Evolutionary conservation across 495 filamentous ascomycete genomes (phyloP).

Genomic region (Tirmania nivea): DNA sequence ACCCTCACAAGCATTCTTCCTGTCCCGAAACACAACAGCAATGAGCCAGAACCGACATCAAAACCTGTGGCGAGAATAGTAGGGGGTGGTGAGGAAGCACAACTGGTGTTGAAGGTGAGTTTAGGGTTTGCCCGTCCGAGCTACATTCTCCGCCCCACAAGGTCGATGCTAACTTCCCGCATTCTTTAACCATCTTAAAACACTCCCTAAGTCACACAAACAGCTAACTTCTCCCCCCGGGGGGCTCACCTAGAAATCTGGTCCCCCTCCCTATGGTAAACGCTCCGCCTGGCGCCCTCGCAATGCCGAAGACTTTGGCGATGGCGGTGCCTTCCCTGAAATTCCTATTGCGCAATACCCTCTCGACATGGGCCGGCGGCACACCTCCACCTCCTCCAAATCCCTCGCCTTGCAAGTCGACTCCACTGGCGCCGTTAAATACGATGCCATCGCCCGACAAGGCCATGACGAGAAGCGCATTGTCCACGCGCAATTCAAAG

Average conservation of each 20-base stretch:
- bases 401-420: constrained; percentile 83
- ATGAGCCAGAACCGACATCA: constrained; percentile 57
- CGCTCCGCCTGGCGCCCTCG: constrained; percentile 75
- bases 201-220: neutral
- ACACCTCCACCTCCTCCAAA: constrained; percentile 40
- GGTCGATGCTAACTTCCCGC: constrained; percentile 4
- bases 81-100: constrained; percentile 58
- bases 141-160: neutral
- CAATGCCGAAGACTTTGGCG: constrained; percentile 71
- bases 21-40: constrained; percentile 69
- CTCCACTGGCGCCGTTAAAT: constrained; percentile 78
- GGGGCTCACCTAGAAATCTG: constrained; percentile 35
- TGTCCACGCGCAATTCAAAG: constrained; percentile 87
- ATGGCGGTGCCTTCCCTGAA: constrained; percentile 92
- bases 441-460: constrained; percentile 82
- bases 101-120: constrained; percentile 60
- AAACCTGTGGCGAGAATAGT: constrained; percentile 46
- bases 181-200: neutral
- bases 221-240: neutral
- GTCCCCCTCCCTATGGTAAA: constrained; percentile 71
- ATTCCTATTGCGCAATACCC: constrained; percentile 88
- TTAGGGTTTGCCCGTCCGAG: neutral
- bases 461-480: constrained; percentile 68
- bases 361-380: constrained; percentile 74
- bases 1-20: constrained; percentile 67